Base-by-base conservation (phyloP, 2,329 filamentous ascomycete species). In the Sporothrix inflata region DNA sequence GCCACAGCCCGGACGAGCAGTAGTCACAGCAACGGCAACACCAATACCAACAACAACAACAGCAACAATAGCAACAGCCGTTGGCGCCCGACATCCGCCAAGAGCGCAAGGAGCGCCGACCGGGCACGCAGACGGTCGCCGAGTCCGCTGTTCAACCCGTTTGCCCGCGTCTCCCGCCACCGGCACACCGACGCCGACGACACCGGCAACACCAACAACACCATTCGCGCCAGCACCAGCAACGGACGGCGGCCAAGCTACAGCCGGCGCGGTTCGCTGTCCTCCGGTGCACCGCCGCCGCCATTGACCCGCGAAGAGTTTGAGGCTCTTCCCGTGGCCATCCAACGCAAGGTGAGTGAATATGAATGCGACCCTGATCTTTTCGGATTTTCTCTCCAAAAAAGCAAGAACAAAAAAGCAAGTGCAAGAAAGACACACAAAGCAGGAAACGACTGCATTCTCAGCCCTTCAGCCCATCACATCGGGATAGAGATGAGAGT, bases 261-360 rank as follows among this genome's bases (percentile, higher is more conserved):
- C 63, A 70, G 73, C 65, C 74, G 74, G 40, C 76, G 68, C 75
- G 76, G 71, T n/a, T 75, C 76, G 21, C 72, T 76, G 51, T 75
- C 76, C 69, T 73, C 76, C 2, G 76, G 75, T 2, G 27, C 49
- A 1, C 72, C 73, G 14, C 75, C 78, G 27, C 77, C 79, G 65
- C 77, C 79, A 57, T 76, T 83, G 74, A 82, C 84, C 1, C 79
- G 82, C 65, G 84, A 85, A 73, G 85, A 86, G 75, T 86, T 85
- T 76, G 84, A 86, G 75, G 81, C 83, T 51, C 79, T 87, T 71
- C 85, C 85, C 9, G 75, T 84, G 61, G 84, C 84, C n/a, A 83
- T 86, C 27, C 82, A 84, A 74, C 81, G 83, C 78, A 86, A 87
- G 83, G 85, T 87, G 79, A 42, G 72, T 71, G 6, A 57, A 79